Evolutionary conservation across 768 basidiomycete species (phyloP), one percentile per base, ranked within the genome.

Genomic region (Lentinula boryana): DNA sequence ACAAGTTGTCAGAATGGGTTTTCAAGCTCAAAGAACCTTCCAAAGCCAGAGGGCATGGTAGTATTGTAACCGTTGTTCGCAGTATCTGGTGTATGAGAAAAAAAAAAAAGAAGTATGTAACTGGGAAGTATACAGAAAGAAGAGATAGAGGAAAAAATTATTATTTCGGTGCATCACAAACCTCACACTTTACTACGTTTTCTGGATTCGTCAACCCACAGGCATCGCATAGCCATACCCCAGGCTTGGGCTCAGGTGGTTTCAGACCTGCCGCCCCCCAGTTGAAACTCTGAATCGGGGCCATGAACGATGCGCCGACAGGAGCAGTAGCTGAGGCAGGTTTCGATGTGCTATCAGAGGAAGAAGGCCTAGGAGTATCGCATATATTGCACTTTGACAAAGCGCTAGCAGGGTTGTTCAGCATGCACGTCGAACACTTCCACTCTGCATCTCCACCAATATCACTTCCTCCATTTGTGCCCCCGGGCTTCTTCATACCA

Each of bases 341-440:
- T 9, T 38, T 36, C 50, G 13, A 32, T 5, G 44, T n/a, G 31
- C 10, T 32, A 32, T 31, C 23, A 18, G 53, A 55, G 7, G 53
- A 23, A 7, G 51, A 50, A 32, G 38, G 35, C 21, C 36, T 38
- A 18, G 74, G 72, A 12, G 69, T 44, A 10, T 81, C 80, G 60
- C 83, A 85, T 51, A 80, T 58, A 16, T 64, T 67, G 69, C 84
- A 85, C 66, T 84, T 78, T 4, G 71, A 73, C 35, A 64, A 68
- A 40, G 71, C 78, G 21, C 71, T 70, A n/a, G 70, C 70, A 44
- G 71, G 66, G 62, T 80, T 84, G 56, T 63, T 59, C 46, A 77
- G 62, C 66, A 66, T 69, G 60, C 84, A 86, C 21, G 68, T 56
- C 6, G 63, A 68, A 63, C 84, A 86, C 18, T 62, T 76, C 84